These are phyloP conservation scores for Gaeumannomyces tritici DNA, from an alignment of 2,329 filamentous ascomycete genomes.

Conservation along the genomic window DNA sequence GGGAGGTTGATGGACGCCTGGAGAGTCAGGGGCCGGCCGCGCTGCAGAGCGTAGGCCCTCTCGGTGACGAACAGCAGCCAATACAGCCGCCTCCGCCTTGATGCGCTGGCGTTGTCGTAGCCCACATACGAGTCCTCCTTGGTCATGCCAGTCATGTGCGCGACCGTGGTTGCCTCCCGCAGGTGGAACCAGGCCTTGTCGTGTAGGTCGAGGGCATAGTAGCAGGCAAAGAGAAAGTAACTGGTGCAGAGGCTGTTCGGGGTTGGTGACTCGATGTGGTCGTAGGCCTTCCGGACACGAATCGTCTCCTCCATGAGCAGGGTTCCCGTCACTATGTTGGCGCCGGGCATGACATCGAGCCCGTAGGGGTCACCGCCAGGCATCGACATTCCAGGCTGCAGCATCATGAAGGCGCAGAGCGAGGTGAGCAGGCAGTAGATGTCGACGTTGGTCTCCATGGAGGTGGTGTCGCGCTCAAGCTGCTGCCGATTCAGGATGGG, in stretches of 20 bases:
- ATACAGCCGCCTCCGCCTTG: constrained; percentile 56
- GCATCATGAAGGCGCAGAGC: constrained; percentile 58
- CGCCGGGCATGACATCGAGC: constrained; percentile 46
- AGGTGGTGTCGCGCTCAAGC: constrained; percentile 47
- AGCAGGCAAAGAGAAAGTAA: constrained; percentile 67
- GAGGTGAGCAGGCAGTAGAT: constrained; percentile 55
- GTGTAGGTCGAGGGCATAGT: constrained; percentile 62
- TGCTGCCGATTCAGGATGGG: constrained; percentile 51
- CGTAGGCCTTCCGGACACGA: constrained; percentile 53
- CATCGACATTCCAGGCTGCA: constrained; percentile 58
- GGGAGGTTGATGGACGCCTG: constrained; percentile 61
- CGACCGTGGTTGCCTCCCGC: constrained; percentile 65
- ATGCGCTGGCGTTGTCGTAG: constrained; percentile 48
- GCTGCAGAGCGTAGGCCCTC: constrained; percentile 63
- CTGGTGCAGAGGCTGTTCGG: constrained; percentile 59
- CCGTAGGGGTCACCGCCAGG: constrained; percentile 46
- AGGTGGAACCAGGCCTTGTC: constrained; percentile 73
- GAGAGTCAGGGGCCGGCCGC: constrained; percentile 59
- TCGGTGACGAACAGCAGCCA: constrained; percentile 67
- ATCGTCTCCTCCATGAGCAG: constrained; percentile 59
- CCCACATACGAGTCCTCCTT: constrained; percentile 54
- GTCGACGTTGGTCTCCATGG: constrained; percentile 53
- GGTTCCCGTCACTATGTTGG: constrained; percentile 53
- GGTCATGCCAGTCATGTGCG: constrained; percentile 49
- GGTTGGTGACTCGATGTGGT: constrained; percentile 47